Evolutionary conservation across 495 filamentous ascomycete species (phyloP).

Genomic region (Barbatosphaeria neglecta): DNA sequence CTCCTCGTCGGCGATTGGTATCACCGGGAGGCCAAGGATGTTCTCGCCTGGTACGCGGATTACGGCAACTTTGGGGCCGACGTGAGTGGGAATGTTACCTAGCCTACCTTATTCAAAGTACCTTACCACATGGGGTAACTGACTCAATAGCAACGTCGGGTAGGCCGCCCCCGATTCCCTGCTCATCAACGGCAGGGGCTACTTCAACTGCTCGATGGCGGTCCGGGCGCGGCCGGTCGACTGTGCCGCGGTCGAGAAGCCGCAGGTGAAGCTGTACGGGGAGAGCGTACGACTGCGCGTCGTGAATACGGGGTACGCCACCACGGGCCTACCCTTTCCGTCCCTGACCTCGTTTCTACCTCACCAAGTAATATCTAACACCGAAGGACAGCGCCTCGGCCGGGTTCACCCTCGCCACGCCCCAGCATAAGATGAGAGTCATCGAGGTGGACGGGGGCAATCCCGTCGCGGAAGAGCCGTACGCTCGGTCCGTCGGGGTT

Average conservation of each 20-base stretch:
- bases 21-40: constrained; percentile 16
- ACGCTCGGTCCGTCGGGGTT: neutral
- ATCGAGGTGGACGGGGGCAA: neutral
- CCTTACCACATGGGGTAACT: neutral
- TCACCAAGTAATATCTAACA: too few relatives aligned
- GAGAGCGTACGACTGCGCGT: neutral
- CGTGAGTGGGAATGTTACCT: neutral
- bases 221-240: neutral
- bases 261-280: neutral
- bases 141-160: neutral
- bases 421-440: neutral
- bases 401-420: neutral
- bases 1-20: constrained; percentile 43
- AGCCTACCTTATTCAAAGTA: neutral
- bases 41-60: neutral
- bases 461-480: neutral
- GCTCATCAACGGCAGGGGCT: neutral
- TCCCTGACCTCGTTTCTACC: neutral
- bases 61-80: neutral
- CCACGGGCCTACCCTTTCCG: too few relatives aligned
- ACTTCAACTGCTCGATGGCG: neutral
- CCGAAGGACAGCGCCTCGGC: neutral
- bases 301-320: neutral
- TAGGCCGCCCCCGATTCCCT: neutral
- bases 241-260: neutral